These are phyloP conservation scores for Tylopilus sp. DNA, from an alignment of 768 basidiomycete genomes.

Conservation along the genomic window DNA sequence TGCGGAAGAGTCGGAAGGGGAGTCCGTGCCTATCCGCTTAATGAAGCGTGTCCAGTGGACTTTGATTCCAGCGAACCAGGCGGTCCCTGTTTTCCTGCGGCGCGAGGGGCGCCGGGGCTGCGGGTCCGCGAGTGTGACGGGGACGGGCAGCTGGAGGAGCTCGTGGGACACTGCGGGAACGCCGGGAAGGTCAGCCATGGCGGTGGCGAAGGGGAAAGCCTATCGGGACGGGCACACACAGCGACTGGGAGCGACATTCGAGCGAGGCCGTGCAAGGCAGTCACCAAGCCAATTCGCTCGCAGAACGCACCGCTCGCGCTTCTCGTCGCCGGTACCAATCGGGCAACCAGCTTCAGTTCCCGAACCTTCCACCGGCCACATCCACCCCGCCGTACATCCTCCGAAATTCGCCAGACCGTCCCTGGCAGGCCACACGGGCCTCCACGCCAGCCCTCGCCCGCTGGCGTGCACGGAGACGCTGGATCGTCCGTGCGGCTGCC, in stretches of 20 bases:
- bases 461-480: not conserved
- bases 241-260: not conserved
- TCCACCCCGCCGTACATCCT: not conserved
- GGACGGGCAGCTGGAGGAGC: conserved; percentile 37
- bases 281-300: conserved; percentile 1
- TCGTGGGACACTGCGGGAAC: conserved; percentile 7
- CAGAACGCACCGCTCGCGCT: not conserved
- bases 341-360: conserved; percentile 8
- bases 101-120: conserved; percentile 14
- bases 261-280: conserved; percentile 5
- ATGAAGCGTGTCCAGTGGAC: conserved; percentile 51
- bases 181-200: conserved; percentile 3
- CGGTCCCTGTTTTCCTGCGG: conserved; percentile 35
- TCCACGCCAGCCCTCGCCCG: not conserved
- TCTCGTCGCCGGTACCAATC: conserved; percentile 7
- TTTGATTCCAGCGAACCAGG: conserved; percentile 37
- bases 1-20: conserved; percentile 53
- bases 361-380: conserved; percentile 1
- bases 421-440: not conserved
- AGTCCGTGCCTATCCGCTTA: conserved; percentile 53
- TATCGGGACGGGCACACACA: not conserved
- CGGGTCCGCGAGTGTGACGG: conserved; percentile 35
- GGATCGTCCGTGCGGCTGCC: not conserved
- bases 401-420: not conserved
- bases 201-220: not conserved